phyloP scores from a whole-genome alignment of 495 filamentous ascomycete species.

The Aspergillus taichungensis region DNA sequence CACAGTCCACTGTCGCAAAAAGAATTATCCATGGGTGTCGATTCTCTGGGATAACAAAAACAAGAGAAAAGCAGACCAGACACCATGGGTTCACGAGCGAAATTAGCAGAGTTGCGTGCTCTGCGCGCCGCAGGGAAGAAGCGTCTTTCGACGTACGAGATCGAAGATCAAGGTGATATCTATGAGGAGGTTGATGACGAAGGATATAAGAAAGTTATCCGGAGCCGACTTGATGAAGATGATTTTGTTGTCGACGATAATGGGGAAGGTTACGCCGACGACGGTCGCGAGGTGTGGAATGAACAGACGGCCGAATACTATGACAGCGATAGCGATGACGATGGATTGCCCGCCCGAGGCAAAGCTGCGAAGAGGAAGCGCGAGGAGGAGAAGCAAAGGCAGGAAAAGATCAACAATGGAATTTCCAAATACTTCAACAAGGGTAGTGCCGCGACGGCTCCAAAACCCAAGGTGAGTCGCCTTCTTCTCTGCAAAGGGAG shows the following conservation, averaged over 20 bases:
- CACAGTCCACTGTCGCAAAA: too few relatives aligned
- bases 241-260: slow-evolving; percentile 97
- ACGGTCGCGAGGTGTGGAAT: slow-evolving; percentile 96
- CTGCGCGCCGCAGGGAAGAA: slow-evolving; percentile 87
- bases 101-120: slow-evolving; percentile 70
- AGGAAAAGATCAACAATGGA: slow-evolving; percentile 78
- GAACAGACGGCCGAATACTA: slow-evolving; percentile 48
- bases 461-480: slow-evolving; percentile 67
- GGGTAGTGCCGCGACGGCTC: slow-evolving; percentile 52
- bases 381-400: slow-evolving; percentile 79
- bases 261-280: slow-evolving; percentile 89
- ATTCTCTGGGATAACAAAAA: slow-evolving; percentile 3
- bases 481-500: too few relatives aligned
- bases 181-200: slow-evolving; percentile 98
- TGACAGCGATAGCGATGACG: slow-evolving; percentile 61
- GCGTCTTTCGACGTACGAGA: slow-evolving; percentile 76
- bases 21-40: slow-evolving; percentile 6
- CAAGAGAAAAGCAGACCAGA: not conserved
- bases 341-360: slow-evolving; percentile 52
- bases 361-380: slow-evolving; percentile 79
- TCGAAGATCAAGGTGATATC: slow-evolving; percentile 73
- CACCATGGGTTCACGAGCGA: slow-evolving; percentile 34
- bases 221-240: slow-evolving; percentile 80
- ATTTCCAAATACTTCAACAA: slow-evolving; percentile 91
- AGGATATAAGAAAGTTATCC: slow-evolving; percentile 91